Evolutionary conservation across 306 rosid species (phyloP), one percentile per base, ranked within the genome.

Genomic region (Citrullus colocynthis): DNA sequence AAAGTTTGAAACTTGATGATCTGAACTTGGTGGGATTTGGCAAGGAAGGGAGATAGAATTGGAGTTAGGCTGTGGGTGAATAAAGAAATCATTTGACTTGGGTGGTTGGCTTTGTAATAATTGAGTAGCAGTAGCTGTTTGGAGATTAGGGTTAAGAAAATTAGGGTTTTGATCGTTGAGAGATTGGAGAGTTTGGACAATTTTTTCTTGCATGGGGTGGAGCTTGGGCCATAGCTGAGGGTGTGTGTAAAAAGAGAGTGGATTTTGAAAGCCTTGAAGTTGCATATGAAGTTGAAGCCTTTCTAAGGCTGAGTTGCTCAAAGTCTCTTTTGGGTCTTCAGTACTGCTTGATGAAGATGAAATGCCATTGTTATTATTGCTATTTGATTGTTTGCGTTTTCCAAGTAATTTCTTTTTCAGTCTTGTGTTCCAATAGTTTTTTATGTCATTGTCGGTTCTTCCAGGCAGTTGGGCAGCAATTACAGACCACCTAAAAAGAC

Each of bases 401-500:
- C 99, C 99, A 0, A 96, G 93, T 48, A 96, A 51, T 76, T 96
- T 93, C 86, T 96, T 96, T 88, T 96, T 96, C 89, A 96, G 79
- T 24, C 91, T 87, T 13, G 99, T 96, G 83, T 96, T 96, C 99
- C 99, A 96, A 78, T 96, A 96, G 81, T 96, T 96, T 86, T 96
- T 96, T 62, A 96, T 96, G 78, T 96, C 99, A 36, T 96, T 96
- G 55, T 96, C 99, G 13, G 99, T 96, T 84, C 99, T 91, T 88
- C 99, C 99, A 52, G 99, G 98, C 83, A 96, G 83, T 37, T 93
- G 99, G 11, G 99, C 99, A 52, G 99, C 98, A 83, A 96, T 96
- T 59, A 96, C 90, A 80, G 99, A 96, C 99, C 99, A 96, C 96
- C 99, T 96, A 78, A 18, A 81, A 32, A 80, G 41, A 28, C 39